Evolutionary conservation across 352 stramenopile genomes (phyloP), one percentile per base, ranked within the genome.

Genomic region (Phytophthora litchii): DNA sequence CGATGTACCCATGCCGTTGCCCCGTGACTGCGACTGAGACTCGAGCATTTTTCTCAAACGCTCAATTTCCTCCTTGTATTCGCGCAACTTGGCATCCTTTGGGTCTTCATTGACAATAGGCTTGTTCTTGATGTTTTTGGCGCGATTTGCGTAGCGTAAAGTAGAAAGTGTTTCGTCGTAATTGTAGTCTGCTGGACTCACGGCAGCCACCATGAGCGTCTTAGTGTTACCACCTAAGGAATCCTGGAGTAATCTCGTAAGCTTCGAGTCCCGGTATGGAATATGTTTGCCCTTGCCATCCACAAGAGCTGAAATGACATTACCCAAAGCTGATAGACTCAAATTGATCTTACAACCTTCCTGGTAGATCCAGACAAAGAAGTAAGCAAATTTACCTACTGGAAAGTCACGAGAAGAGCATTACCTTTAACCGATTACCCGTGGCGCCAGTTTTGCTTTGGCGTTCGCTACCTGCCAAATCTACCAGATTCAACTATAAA

Each of bases 91-190:
- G n/a, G 88, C 84, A 53, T 94, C 88, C 56, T 96, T 96, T 0
- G 92, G 92, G 52, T 99, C 96, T 43, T 98, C 88, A 73, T 99
- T 99, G 51, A 98, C 84, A 1, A 93, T 89, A 3, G 95, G 94
- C 43, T 97, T 97, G 82, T 99, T 99, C 66, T 98, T 97, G 64
- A 99, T 99, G 61, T 98, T 98, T 52, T 98, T 93, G 29, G 97
- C 96, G 1, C 96, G 88, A 56, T 98, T 98, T 1, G 97, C 97
- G 55, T 99, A 99, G 31, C 94, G 89, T 27, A 99, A 70, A 38
- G 97, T 99, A 29, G 89, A 98, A 7, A 98, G 57, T 3, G 94
- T 99, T 60, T 99, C 97, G 59, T 96, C 94, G 29, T 95, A 96
- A 73, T 98, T 98, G 53, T 94, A 96, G 59, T 98, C 93, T 0